Evolutionary conservation across 441 rosid species (phyloP).

Genomic region (Brassica hybrid): DNA sequence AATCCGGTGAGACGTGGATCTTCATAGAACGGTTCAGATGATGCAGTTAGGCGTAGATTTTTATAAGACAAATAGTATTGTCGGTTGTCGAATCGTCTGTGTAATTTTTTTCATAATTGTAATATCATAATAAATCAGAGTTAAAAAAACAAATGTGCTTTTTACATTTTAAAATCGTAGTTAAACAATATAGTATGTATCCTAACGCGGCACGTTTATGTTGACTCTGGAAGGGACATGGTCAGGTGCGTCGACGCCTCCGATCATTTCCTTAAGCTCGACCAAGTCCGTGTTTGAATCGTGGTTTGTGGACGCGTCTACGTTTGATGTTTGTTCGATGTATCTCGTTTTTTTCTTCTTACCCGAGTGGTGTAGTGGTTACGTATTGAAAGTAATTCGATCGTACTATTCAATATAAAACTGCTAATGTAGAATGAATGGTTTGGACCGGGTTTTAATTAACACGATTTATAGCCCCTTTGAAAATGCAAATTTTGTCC

Average conservation of each 20-base stretch:
- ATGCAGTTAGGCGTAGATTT: too few relatives aligned
- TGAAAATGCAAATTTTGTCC: neutral
- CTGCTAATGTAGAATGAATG: slow-evolving; percentile 21
- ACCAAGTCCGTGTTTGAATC: slow-evolving; percentile 40
- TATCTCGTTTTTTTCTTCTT: slow-evolving; percentile 16
- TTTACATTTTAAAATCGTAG: slow-evolving; percentile 28
- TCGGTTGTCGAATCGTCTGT: too few relatives aligned
- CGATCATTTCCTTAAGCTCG: slow-evolving; percentile 18
- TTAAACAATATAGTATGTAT: slow-evolving; percentile 18
- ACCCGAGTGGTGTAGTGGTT: slow-evolving; percentile 12
- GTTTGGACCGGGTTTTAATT: slow-evolving; percentile 21
- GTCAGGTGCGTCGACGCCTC: slow-evolving; percentile 36
- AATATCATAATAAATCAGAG: too few relatives aligned
- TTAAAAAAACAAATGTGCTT: too few relatives aligned
- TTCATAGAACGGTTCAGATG: too few relatives aligned
- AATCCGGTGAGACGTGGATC: too few relatives aligned
- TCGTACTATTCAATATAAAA: slow-evolving; percentile 29
- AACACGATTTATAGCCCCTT: neutral
- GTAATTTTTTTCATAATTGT: too few relatives aligned
- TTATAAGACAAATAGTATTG: too few relatives aligned
- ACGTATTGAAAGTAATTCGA: slow-evolving; percentile 17
- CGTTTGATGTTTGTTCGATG: slow-evolving; percentile 34
- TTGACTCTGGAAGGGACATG: slow-evolving; percentile 38
- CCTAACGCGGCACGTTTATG: slow-evolving; percentile 41
- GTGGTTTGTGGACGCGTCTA: slow-evolving; percentile 33